Evolutionary conservation across 768 basidiomycete species (phyloP).

Genomic region (Boletus sp.): DNA sequence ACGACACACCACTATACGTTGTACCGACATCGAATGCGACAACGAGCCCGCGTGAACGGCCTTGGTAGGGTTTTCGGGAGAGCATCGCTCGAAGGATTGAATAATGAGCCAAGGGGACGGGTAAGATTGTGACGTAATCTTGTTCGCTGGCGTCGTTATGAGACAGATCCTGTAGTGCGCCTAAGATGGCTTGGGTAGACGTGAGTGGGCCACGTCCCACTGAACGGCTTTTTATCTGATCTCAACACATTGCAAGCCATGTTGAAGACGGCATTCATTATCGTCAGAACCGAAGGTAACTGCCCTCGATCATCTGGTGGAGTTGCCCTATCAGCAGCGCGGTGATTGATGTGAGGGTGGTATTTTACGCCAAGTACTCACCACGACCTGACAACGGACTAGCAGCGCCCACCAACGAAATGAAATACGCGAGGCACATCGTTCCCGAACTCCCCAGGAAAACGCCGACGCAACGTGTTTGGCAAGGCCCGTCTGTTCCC

Average conservation of each 20-base stretch:
- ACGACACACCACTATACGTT: slow-evolving; percentile 40
- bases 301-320: not conserved
- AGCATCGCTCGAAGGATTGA: slow-evolving; percentile 21
- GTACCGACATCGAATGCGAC: slow-evolving; percentile 41
- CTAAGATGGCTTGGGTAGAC: not conserved
- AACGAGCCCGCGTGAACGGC: slow-evolving; percentile 35
- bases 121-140: slow-evolving; percentile 12
- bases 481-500: slow-evolving; percentile 5
- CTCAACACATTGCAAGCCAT: not conserved
- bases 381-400: slow-evolving; percentile 2
- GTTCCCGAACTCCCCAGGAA: not conserved
- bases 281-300: not conserved
- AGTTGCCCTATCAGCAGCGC: slow-evolving; percentile 11
- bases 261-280: slow-evolving; percentile 11
- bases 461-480: slow-evolving; percentile 25
- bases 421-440: slow-evolving; percentile 22
- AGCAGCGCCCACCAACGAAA: slow-evolving; percentile 8
- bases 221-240: slow-evolving; percentile 22
- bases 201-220: not conserved
- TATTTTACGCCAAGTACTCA: slow-evolving; percentile 7
- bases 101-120: not conserved
- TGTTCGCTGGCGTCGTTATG: not conserved
- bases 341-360: slow-evolving; percentile 11
- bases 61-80: slow-evolving; percentile 37
- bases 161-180: not conserved